Percentiles rank a stretch among this genome's conserved stretches.
Evolutionary conservation across 2,329 filamentous ascomycete genomes (phyloP).

Genomic region (Xylaria arbuscula): DNA sequence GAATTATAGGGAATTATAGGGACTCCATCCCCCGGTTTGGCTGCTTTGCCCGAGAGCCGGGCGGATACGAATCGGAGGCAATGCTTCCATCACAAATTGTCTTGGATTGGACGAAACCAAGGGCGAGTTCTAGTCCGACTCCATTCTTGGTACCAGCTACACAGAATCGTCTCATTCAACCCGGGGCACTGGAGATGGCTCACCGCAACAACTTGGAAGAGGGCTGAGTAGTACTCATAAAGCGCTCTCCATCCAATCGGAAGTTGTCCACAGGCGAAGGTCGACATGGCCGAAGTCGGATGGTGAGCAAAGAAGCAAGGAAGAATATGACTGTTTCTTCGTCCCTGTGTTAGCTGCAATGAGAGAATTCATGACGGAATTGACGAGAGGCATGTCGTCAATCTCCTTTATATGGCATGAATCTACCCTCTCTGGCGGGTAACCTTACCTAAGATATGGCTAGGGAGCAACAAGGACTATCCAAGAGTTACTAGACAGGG

Average conservation of each 20-base stretch:
- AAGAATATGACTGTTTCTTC: slow-evolving; percentile 7
- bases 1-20: not conserved
- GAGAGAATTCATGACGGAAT: slow-evolving; percentile 35
- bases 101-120: slow-evolving; percentile 1
- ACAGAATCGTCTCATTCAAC: not conserved
- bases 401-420: slow-evolving; percentile 1
- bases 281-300: slow-evolving; percentile 28
- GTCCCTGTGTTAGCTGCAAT: slow-evolving; percentile 17
- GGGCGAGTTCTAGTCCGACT: not conserved
- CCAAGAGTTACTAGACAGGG: not conserved
- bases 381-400: slow-evolving; percentile 37
- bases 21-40: not conserved
- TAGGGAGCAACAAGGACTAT: not conserved
- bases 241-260: slow-evolving; percentile 24
- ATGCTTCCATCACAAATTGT: slow-evolving; percentile 26
- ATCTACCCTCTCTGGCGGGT: not conserved
- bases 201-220: slow-evolving; percentile 25
- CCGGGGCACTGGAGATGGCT: slow-evolving; percentile 7
- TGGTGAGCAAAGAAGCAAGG: slow-evolving; percentile 4
- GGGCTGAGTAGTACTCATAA: slow-evolving; percentile 19
- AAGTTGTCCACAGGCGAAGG: not conserved
- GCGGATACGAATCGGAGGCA: slow-evolving; percentile 17
- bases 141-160: not conserved
- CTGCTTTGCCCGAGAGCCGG: not conserved
- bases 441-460: not conserved